phyloP scores from a whole-genome alignment of 495 filamentous ascomycete species.

The Penicillium pancosmium region DNA sequence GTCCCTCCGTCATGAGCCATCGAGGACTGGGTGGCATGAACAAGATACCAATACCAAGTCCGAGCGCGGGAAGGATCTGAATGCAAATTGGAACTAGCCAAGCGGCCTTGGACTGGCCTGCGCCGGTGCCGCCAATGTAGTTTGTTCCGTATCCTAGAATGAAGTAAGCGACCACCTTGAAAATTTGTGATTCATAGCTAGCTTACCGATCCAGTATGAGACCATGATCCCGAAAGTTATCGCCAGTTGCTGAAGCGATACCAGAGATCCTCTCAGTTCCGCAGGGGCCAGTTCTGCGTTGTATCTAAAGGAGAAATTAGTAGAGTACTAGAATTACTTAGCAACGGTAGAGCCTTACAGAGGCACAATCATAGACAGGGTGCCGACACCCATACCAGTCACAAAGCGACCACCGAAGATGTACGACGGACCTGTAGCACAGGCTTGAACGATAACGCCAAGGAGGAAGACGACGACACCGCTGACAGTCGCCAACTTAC shows the following conservation, averaged over 20 bases:
- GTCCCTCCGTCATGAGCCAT: conserved; percentile 66
- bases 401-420: not conserved
- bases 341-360: not conserved
- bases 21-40: conserved; percentile 73
- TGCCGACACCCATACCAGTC: not conserved
- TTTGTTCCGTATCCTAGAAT: not conserved
- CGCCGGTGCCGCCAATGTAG: not conserved
- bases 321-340: no score
- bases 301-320: not conserved
- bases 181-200: no score
- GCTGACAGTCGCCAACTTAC: not conserved
- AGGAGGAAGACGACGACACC: not conserved
- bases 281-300: not conserved
- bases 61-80: conserved; percentile 54
- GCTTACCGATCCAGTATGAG: no score
- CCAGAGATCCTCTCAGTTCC: not conserved
- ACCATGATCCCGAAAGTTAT: no score
- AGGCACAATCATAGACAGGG: not conserved
- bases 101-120: conserved; percentile 32
- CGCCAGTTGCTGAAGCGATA: not conserved
- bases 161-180: not conserved
- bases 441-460: not conserved
- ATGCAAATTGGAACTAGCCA: conserved; percentile 65
- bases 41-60: conserved; percentile 65
- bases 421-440: not conserved